Percentiles rank a stretch among this genome's conserved stretches.
phyloP scores from a whole-genome alignment of 208 protist genomes.

The Vickermania spadyakhi region DNA sequence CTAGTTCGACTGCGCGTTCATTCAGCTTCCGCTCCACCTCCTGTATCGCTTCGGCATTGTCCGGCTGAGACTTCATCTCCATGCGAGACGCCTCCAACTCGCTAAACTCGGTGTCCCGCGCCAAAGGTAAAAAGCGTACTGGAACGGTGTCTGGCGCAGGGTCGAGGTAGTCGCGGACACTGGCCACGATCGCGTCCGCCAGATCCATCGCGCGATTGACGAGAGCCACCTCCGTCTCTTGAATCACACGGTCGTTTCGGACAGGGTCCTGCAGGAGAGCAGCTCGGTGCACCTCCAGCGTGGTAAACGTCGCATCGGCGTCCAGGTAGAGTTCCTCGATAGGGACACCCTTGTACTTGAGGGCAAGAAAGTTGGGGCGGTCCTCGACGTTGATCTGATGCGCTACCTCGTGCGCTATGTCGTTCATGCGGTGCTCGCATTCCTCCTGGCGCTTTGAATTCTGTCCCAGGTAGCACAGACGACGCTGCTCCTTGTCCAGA shows the following conservation, averaged over 20 bases:
- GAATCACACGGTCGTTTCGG: conserved; percentile 39
- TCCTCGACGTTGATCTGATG: conserved; percentile 55
- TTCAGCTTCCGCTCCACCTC: conserved; percentile 67
- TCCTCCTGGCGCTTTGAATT: conserved; percentile 26
- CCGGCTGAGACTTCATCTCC: conserved; percentile 54
- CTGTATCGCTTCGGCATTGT: conserved; percentile 20
- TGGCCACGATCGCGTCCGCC: conserved; percentile 26
- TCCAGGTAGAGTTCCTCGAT: conserved; percentile 49
- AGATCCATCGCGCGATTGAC: conserved; percentile 56
- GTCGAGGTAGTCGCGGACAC: conserved; percentile 55
- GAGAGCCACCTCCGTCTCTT: conserved; percentile 38
- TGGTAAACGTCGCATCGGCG: conserved; percentile 40
- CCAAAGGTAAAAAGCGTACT: conserved; percentile 37
- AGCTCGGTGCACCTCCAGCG: conserved; percentile 47
- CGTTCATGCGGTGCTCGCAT: conserved; percentile 63
- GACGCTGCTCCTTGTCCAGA: conserved; percentile 48
- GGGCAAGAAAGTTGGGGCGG: conserved; percentile 43
- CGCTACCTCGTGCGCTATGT: conserved; percentile 52
- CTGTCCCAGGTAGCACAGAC: conserved; percentile 19
- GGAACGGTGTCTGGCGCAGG: conserved; percentile 53
- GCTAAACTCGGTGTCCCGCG: conserved; percentile 29
- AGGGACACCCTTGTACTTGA: conserved; percentile 45
- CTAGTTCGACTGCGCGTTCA: conserved; percentile 63
- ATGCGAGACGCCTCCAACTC: conserved; percentile 41
- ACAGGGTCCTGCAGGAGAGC: conserved; percentile 51